Base-by-base conservation (phyloP, 441 rosid genomes). In the Adansonia grandidieri region DNA sequence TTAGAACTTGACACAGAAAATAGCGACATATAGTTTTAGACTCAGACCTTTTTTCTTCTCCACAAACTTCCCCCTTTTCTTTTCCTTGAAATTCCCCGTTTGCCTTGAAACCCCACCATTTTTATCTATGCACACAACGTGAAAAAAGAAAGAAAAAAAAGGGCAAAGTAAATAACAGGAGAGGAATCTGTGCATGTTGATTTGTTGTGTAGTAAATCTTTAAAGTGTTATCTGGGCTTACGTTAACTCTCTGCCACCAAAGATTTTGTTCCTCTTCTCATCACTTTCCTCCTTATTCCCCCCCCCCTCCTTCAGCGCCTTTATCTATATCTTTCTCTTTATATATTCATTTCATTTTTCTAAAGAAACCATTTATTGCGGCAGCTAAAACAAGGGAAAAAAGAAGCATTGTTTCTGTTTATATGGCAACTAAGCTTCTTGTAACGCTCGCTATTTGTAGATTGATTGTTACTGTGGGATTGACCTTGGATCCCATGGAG, bases 401-500 rank as follows among this genome's bases (percentile, higher is more conserved):
- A 42, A 9, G 45, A 53, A 10, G 8, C 40, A 7, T 75, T 64
- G 19, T 6, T 80, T 32, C 20, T 73, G 58, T 74, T n/a, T 73
- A 76, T 50, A 92, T 90, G 97, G 89, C 86, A 17, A 78, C 86
- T 5, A 87, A 77, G 81, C 79, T 87, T 77, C 82, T 91, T 9
- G 17, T 93, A 65, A 75, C 81, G 22, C 82, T 90, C 22, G 88
- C 88, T 1, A 86, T 91, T 51, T 93, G 89, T 74, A 80, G 85
- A 78, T 82, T 92, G 74, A 85, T 93, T 24, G 80, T 83, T 63
- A 84, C 95, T 44, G 98, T 93, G 6, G 98, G 98, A 56, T 83
- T 92, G 10, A 89, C 87, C 75, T 66, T 90, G 9, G 87, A 87
- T 66, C 88, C 87, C 50, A 20, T 80, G 8, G 89, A 87, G 78